Conservation (phyloP, 495 filamentous ascomycete species). For the Chaetomium fimeti region DNA sequence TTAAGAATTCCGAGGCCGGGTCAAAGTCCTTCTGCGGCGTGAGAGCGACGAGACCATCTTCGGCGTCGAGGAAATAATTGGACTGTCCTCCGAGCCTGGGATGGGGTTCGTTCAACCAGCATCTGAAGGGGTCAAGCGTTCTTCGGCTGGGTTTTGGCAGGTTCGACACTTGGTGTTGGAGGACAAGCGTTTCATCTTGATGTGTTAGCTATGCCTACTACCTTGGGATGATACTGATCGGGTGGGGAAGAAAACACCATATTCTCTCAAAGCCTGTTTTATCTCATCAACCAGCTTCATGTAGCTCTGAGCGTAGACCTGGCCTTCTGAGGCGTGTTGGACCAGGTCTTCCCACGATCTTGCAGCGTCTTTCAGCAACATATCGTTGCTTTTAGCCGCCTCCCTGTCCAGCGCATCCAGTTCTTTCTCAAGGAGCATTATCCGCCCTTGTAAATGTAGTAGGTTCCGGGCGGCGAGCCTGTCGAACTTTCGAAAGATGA, state of each 20-base stretch:
- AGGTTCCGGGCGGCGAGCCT: slow-evolving; percentile 6
- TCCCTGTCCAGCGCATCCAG: background rate
- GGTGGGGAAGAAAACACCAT: background rate
- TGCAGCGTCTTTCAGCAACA: background rate
- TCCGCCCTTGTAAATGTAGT: background rate
- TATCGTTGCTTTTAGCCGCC: background rate
- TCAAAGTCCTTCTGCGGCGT: background rate
- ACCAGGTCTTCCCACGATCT: background rate
- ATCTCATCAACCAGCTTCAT: background rate
- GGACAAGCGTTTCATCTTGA: background rate
- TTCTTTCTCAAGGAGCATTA: background rate
- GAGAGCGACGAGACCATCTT: slow-evolving; percentile 2
- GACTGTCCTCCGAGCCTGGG: background rate
- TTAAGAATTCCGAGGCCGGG: background rate
- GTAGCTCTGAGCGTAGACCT: background rate
- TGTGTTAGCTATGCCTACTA: background rate
- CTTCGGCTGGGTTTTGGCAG: background rate
- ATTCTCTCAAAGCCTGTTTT: background rate
- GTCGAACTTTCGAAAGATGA: slow-evolving; percentile 10
- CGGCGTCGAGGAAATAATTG: slow-evolving; percentile 4
- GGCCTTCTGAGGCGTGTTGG: background rate
- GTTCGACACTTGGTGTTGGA: slow-evolving; percentile 4
- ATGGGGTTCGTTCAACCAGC: background rate
- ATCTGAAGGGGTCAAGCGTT: background rate
- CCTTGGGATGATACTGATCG: too few species aligned